Evolutionary conservation across 2,329 filamentous ascomycete genomes (phyloP), one percentile per base, ranked within the genome.

Genomic region (Didymella pinodella): DNA sequence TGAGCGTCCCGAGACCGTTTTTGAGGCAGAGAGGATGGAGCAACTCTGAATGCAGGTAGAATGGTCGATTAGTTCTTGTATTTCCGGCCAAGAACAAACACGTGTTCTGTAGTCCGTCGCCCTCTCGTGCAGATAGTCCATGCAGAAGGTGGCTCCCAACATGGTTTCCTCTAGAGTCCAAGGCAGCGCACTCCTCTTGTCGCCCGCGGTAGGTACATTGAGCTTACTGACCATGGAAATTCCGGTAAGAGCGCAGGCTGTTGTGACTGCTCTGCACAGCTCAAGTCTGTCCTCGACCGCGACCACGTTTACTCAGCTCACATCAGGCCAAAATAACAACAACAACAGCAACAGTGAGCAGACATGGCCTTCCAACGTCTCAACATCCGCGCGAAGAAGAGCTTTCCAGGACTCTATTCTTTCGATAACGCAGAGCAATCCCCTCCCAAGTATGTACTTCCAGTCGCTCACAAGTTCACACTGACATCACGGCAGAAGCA

Each of bases 311-410:
- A 22, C 10, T 22, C 28, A 28, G 18, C 16, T 26, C 28, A 38
- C 34, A 48, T 18, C 28, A 16, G 31, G 34, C n/a, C 34, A 41
- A 46, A 32, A 43, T 59, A 63, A 36, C 44, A 59, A 22, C 22
- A 22, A 22, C 22, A 22, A 22, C 22, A 22, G 22, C 22, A 22
- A 22, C 61, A 59, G 57, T 52, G 36, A 65, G 47, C 55, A 60
- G 57, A 44, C 53, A 76, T 70, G 68, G 65, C 61, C 43, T 56
- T 75, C 34, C 69, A 68, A 53, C 67, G 64, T 36, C 62, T 75
- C 25, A 65, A 64, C 20, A 48, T 73, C 43, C 64, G 65, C 50
- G 67, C 68, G 12, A 75, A 68, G 54, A 73, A 71, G 61, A 75
- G 73, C 44, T 56, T 74, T 38, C 67, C 71, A 6, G 69, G 67